These are phyloP conservation scores for Lachancea meyersii DNA, from an alignment of 805 yeast genomes.

Conservation along the genomic window DNA sequence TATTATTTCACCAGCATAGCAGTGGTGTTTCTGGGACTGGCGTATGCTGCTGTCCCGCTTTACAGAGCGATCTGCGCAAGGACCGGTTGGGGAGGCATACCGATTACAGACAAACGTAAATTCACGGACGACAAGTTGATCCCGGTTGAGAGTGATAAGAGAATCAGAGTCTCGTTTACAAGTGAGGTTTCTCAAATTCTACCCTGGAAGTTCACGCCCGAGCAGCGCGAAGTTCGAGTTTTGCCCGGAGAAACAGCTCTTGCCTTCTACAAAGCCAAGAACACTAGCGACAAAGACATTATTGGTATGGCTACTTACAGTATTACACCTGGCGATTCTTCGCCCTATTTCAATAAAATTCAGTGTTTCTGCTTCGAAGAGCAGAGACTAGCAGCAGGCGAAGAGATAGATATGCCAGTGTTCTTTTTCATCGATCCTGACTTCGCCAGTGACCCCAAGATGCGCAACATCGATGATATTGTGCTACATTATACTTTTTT, in stretches of 20 bases:
- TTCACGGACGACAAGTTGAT: constrained; percentile 82
- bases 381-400: constrained; percentile 88
- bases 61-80: constrained; percentile 88
- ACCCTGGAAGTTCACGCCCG: constrained; percentile 95
- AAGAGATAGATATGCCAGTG: constrained; percentile 98
- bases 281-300: constrained; percentile 77
- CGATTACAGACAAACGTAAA: constrained; percentile 73
- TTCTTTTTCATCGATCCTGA: constrained; percentile 97
- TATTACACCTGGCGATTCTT: constrained; percentile 93
- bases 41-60: constrained; percentile 88
- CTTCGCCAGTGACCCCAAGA: constrained; percentile 83
- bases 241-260: constrained; percentile 97
- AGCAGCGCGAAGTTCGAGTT: constrained; percentile 85
- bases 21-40: constrained; percentile 62
- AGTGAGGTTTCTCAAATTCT: constrained; percentile 84
- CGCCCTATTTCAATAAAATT: constrained; percentile 92
- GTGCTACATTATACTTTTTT: constrained; percentile 91
- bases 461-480: constrained; percentile 86
- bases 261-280: constrained; percentile 90
- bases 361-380: constrained; percentile 99
- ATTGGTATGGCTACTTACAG: constrained; percentile 98
- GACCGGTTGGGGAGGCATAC: constrained; percentile 95
- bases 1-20: constrained; percentile 65
- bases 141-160: constrained; percentile 79
- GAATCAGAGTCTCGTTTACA: constrained; percentile 80